These are phyloP conservation scores for Saururus chinensis DNA, from an alignment of 164 flowering plant species.

Conservation along the genomic window DNA sequence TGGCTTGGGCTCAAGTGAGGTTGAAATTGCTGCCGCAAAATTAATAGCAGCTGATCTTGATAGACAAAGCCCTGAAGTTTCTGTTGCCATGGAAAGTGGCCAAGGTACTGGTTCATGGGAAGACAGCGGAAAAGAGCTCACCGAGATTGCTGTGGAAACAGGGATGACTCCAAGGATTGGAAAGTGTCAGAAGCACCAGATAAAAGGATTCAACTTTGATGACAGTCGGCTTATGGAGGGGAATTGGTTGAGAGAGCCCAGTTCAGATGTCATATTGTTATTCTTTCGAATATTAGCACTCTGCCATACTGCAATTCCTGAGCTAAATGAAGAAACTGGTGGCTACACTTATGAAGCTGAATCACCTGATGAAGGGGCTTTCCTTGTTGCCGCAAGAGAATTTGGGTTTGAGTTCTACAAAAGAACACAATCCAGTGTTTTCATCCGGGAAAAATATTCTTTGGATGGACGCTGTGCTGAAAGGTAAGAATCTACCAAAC, in stretches of 20 bases:
- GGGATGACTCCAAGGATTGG: not conserved
- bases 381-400: slow-evolving; percentile 64
- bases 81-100: slow-evolving; percentile 20
- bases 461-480: not conserved
- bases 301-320: slow-evolving; percentile 73
- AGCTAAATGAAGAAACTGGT: slow-evolving; percentile 41
- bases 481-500: not conserved
- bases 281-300: slow-evolving; percentile 48
- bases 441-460: not conserved
- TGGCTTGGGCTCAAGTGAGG: slow-evolving; percentile 54
- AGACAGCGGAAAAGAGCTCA: slow-evolving; percentile 9
- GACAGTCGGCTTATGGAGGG: slow-evolving; percentile 53
- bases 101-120: slow-evolving; percentile 9
- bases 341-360: slow-evolving; percentile 62
- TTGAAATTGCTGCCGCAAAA: slow-evolving; percentile 44
- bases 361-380: slow-evolving; percentile 80
- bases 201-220: slow-evolving; percentile 58
- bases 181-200: slow-evolving; percentile 8
- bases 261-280: slow-evolving; percentile 22
- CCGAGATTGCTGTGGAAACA: not conserved
- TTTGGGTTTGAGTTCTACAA: slow-evolving; percentile 58
- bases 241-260: slow-evolving; percentile 23
- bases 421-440: slow-evolving; percentile 22
- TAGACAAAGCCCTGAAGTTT: slow-evolving; percentile 26
- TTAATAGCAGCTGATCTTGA: slow-evolving; percentile 22